Conservation (phyloP, 1,284 basidiomycete species). For the Lentinus polychrous region DNA sequence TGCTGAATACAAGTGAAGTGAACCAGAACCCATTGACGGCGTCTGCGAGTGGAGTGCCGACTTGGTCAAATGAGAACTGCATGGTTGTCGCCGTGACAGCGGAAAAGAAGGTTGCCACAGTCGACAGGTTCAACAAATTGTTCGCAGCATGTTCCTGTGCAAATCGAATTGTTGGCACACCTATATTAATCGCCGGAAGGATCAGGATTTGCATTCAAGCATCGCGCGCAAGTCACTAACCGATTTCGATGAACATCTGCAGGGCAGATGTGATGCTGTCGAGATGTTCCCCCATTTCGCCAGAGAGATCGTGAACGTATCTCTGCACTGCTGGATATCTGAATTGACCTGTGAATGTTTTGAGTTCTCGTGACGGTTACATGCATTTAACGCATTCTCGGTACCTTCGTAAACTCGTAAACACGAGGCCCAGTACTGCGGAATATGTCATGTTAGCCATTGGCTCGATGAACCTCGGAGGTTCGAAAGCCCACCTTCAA, state of each 20-base stretch:
- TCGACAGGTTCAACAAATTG: constrained; percentile 64
- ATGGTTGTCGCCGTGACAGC: constrained; percentile 68
- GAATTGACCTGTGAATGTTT: constrained; percentile 46
- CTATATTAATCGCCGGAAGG: constrained; percentile 23
- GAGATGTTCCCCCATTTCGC: constrained; percentile 65
- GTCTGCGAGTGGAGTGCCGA: constrained; percentile 29
- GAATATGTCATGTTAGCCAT: constrained; percentile 8
- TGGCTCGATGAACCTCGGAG: neutral
- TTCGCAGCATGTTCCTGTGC: constrained; percentile 64
- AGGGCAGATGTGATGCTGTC: constrained; percentile 59
- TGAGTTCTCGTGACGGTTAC: constrained; percentile 5
- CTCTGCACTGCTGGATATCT: constrained; percentile 61
- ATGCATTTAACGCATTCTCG: constrained; percentile 8
- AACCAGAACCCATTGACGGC: constrained; percentile 72
- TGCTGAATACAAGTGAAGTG: constrained; percentile 67
- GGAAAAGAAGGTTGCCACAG: constrained; percentile 73
- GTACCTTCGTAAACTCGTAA: constrained; percentile 53
- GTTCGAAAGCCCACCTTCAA: constrained; percentile 41
- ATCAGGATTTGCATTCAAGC: neutral
- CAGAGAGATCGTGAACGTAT: constrained; percentile 63
- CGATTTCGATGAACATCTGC: constrained; percentile 66
- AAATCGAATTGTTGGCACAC: constrained; percentile 69
- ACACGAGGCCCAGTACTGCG: constrained; percentile 65
- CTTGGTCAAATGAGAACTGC: constrained; percentile 52
- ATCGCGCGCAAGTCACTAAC: constrained; percentile 27